Conservation (phyloP, 2,329 filamentous ascomycete species). For the Stemphylium lycopersici region DNA sequence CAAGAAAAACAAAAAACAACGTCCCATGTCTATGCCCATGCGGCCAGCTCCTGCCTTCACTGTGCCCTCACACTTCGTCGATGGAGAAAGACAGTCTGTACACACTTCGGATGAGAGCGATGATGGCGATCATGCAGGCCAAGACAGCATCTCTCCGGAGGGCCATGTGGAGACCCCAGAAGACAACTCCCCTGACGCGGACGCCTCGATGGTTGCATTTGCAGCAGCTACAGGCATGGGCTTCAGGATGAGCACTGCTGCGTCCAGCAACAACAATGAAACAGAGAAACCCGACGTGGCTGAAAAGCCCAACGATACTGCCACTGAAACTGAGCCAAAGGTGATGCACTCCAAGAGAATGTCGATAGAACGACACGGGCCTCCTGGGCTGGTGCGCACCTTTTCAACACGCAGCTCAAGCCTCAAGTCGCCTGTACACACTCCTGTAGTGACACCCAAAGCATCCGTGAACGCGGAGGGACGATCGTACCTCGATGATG, state of each 20-base stretch:
- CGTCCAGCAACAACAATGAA: constrained; percentile 17
- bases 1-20: constrained; percentile 26
- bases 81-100: neutral
- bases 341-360: constrained; percentile 45
- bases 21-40: constrained; percentile 42
- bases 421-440: constrained; percentile 28
- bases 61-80: constrained; percentile 6
- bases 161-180: neutral
- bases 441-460: constrained; percentile 26
- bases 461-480: constrained; percentile 21
- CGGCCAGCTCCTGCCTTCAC: constrained; percentile 29
- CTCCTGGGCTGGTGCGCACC: constrained; percentile 43
- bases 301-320: constrained; percentile 26
- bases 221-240: constrained; percentile 41
- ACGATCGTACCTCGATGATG: constrained; percentile 39
- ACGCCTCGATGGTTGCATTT: constrained; percentile 42
- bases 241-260: constrained; percentile 31
- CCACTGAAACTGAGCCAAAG: constrained; percentile 34
- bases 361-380: constrained; percentile 44
- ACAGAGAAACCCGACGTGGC: constrained; percentile 23
- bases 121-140: neutral
- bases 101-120: neutral
- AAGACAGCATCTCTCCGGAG: constrained; percentile 18
- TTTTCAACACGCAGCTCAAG: constrained; percentile 42
- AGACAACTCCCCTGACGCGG: constrained; percentile 18